Conservation (phyloP, 345 rosid species). For the Linum usitatissimum region DNA sequence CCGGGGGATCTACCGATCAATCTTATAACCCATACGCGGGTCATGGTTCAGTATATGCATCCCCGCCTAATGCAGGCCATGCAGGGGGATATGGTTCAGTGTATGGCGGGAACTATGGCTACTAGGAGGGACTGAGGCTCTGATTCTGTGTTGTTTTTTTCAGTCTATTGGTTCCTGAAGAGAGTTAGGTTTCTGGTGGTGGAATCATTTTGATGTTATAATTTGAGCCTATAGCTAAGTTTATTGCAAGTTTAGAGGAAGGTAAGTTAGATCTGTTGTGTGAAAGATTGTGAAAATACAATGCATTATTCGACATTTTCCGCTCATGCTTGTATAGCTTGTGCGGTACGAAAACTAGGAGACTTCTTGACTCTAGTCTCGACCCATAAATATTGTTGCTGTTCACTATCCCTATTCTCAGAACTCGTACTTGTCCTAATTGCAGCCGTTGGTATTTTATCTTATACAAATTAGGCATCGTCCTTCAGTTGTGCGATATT, state of each 20-base stretch:
- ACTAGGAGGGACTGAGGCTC: conserved; percentile 19
- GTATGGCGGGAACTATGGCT: conserved; percentile 66
- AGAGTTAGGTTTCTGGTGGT: not conserved
- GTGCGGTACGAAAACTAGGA: no score
- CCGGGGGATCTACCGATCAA: conserved; percentile 56
- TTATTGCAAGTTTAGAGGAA: not conserved
- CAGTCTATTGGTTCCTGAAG: not conserved
- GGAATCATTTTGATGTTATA: not conserved
- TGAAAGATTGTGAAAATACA: not conserved
- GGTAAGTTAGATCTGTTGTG: not conserved
- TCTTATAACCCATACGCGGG: conserved; percentile 79
- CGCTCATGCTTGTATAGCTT: no score
- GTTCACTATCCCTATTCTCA: no score
- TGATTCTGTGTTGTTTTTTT: not conserved
- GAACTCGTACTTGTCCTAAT: no score
- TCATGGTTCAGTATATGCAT: conserved; percentile 67
- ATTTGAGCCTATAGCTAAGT: not conserved
- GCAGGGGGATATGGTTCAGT: conserved; percentile 56
- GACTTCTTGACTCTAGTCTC: no score
- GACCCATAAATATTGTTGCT: no score
- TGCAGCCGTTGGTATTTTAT: no score
- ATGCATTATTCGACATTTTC: no score
- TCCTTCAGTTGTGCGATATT: no score
- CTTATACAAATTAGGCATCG: no score
- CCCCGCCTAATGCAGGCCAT: conserved; percentile 65